Evolutionary conservation across 2,329 filamentous ascomycete species (phyloP), one percentile per base, ranked within the genome.

Genomic region (Oidium heveae): DNA sequence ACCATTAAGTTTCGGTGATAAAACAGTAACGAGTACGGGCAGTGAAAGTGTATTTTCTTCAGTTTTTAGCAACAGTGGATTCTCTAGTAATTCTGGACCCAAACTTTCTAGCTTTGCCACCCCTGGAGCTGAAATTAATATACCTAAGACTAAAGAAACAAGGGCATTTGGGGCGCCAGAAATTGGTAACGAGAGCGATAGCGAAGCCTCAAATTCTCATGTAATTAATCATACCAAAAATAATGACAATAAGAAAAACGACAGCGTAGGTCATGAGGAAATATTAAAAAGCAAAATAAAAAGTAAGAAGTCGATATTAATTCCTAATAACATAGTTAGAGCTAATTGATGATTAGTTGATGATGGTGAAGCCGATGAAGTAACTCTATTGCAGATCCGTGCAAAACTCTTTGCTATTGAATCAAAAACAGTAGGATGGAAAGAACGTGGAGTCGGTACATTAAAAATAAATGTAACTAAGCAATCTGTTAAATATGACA

Each of bases 371-470:
- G 80, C 87, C 62, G 79, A 79, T 52, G 89, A 96, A 66, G 73
- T 73, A 20, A 89, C 84, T 1, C 69, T 86, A 52, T 76, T 89
- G 63, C 75, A 79, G 47, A 79, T 83, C 56, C 81, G 88, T 59
- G 83, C 86, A 20, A 94, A 93, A 67, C 76, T 96, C 56, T 96
- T 86, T 69, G 76, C 82, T 56, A 83, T 91, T 62, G 79, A 83
- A 59, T 77, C 62, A 5, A 64, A 65, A 58, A 62, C 77, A 59
- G 72, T 73, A 37, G 74, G 73, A 49, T 96, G 89, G 89, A 89
- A 89, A 66, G 89, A 96, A 68, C 80, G 88, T 54, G 88, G 88
- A 13, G 75, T 80, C 4, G 88, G 88, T 47, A 82, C 82, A 61
- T 72, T 94, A 60, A 91, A 91, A 68, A 74, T 94, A 65, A 94